Evolutionary conservation across 805 yeast genomes (phyloP).

Genomic region (Schizosaccharomyces osmophilus): DNA sequence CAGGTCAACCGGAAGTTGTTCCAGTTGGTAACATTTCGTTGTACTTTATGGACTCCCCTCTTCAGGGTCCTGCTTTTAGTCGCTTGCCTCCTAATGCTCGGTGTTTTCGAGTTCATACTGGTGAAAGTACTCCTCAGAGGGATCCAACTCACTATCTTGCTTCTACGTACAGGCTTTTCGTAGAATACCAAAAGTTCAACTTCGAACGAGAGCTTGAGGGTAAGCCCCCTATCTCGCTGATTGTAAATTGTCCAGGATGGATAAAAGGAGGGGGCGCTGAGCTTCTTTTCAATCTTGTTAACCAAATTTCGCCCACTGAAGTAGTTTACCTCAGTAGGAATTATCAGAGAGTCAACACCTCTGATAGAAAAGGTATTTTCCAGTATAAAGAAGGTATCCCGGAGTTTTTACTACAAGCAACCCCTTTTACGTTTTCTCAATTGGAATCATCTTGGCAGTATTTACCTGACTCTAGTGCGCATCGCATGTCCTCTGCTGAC

Average conservation of each 20-base stretch:
- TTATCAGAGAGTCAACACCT: constrained; percentile 10
- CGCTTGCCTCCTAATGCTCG: constrained; percentile 9
- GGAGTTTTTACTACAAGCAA: neutral
- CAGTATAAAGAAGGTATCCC: neutral
- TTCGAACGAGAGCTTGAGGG: neutral
- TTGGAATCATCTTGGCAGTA: neutral
- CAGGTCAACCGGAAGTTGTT: constrained; percentile 68
- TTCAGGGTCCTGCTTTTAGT: constrained; percentile 19
- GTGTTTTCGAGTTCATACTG: constrained; percentile 22
- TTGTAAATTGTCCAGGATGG: constrained; percentile 80
- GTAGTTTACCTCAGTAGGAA: constrained; percentile 26
- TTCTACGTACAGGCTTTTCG: constrained; percentile 20
- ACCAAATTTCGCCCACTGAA: constrained; percentile 26
- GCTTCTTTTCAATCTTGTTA: constrained; percentile 24
- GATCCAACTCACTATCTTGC: constrained; percentile 32
- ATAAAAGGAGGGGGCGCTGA: constrained; percentile 65
- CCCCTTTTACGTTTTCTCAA: neutral
- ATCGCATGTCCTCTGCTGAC: neutral
- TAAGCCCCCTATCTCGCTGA: constrained; percentile 15
- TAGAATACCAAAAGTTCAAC: neutral
- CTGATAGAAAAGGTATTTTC: neutral
- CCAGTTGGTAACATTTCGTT: constrained; percentile 42
- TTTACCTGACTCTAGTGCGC: neutral
- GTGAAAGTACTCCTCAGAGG: constrained; percentile 44
- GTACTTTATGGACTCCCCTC: constrained; percentile 14